Conservation (phyloP, 805 yeast genomes). For the Ogataea salicorniae region DNA sequence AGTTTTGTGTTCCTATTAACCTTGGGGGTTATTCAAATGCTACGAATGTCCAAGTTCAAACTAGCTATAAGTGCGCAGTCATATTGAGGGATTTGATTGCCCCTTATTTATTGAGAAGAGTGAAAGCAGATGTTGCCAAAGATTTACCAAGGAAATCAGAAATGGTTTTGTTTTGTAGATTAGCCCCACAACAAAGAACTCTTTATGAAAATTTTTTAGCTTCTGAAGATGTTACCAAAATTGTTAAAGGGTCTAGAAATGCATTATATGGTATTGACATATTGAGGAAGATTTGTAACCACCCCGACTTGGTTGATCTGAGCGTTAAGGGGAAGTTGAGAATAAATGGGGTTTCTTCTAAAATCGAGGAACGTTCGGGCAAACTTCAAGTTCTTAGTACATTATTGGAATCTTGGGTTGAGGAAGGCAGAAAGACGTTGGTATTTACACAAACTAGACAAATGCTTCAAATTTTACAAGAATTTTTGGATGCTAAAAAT, state of each 20-base stretch:
- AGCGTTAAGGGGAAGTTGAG: slow-evolving; percentile 31
- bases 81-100: slow-evolving; percentile 81
- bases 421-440: slow-evolving; percentile 71
- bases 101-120: slow-evolving; percentile 81
- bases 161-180: slow-evolving; percentile 85
- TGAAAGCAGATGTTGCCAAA: slow-evolving; percentile 91
- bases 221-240: slow-evolving; percentile 70
- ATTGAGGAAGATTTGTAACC: slow-evolving; percentile 88
- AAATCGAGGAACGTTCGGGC: slow-evolving; percentile 60
- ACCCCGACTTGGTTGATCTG: slow-evolving; percentile 74
- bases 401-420: slow-evolving; percentile 67
- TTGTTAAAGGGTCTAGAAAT: slow-evolving; percentile 70
- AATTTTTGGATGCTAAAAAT: slow-evolving; percentile 45
- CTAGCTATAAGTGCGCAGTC: slow-evolving; percentile 95
- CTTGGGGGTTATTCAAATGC: slow-evolving; percentile 99
- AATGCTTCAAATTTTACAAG: slow-evolving; percentile 84
- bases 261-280: slow-evolving; percentile 88
- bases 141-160: slow-evolving; percentile 92
- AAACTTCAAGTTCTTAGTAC: slow-evolving; percentile 86
- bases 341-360: slow-evolving; percentile 7
- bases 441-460: slow-evolving; percentile 92
- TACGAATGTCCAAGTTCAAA: slow-evolving; percentile 88
- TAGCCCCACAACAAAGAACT: slow-evolving; percentile 70
- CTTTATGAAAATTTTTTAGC: slow-evolving; percentile 70
- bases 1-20: slow-evolving; percentile 88